Conservation (phyloP, 148 eudicot species). For the Polygonum maritimum region DNA sequence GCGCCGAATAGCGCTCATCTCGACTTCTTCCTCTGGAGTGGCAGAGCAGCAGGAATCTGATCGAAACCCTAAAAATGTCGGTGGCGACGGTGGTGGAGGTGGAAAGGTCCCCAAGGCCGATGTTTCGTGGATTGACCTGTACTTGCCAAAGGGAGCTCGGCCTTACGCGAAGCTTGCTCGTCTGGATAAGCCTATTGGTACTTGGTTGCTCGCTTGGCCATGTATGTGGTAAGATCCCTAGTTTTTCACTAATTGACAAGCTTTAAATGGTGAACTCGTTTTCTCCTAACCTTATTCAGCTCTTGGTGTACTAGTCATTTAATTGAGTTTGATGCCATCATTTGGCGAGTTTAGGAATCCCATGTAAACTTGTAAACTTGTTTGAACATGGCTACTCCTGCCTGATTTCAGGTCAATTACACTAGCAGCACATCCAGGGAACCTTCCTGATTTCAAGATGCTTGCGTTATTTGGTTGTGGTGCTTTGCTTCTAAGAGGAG, state of each 20-base stretch:
- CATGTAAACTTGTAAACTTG: not conserved
- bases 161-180: conserved; percentile 83
- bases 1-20: conserved; percentile 22
- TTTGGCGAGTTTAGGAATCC: not conserved
- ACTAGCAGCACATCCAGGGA: conserved; percentile 69
- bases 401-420: conserved; percentile 64
- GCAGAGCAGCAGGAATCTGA: conserved; percentile 6
- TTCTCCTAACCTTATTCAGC: not conserved
- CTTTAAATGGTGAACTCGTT: not conserved
- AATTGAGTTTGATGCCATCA: not conserved
- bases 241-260: not conserved
- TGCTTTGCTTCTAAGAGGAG: conserved; percentile 69
- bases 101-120: conserved; percentile 12
- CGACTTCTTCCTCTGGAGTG: conserved; percentile 20
- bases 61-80: conserved; percentile 4
- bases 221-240: conserved; percentile 64
- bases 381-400: not conserved
- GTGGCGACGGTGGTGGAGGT: not conserved
- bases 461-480: conserved; percentile 55
- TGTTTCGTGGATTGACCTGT: conserved; percentile 65
- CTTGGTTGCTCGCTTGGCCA: conserved; percentile 97
- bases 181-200: conserved; percentile 75
- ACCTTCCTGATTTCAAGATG: conserved; percentile 78
- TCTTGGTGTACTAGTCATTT: not conserved
- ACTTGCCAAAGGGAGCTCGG: conserved; percentile 40